phyloP scores from a whole-genome alignment of 2,329 filamentous ascomycete species.

The Penicillium fuscoglaucum region DNA sequence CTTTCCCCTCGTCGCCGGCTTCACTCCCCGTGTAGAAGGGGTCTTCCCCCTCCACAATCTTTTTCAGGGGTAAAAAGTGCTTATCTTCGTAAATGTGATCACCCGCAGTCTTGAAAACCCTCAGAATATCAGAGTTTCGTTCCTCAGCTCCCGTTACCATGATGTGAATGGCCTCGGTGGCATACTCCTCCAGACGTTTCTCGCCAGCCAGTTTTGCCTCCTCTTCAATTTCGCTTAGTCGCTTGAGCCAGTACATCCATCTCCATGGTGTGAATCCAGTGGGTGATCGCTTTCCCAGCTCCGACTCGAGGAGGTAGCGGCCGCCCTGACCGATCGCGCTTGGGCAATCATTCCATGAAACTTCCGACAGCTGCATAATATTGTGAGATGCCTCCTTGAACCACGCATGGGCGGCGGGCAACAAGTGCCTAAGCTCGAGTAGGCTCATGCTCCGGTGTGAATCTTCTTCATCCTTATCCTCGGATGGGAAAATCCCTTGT shows the following conservation, averaged over 20 bases:
- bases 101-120: not conserved
- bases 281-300: slow-evolving; percentile 25
- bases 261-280: slow-evolving; percentile 28
- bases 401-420: slow-evolving; percentile 20
- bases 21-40: no score
- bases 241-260: slow-evolving; percentile 31
- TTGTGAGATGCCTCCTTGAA: slow-evolving; percentile 5
- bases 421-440: slow-evolving; percentile 17
- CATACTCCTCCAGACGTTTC: slow-evolving; percentile 19
- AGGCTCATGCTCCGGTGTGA: not conserved
- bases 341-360: slow-evolving; percentile 24
- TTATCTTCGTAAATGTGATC: no score
- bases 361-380: slow-evolving; percentile 23
- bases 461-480: slow-evolving; percentile 21
- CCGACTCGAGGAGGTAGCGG: slow-evolving; percentile 21
- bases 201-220: slow-evolving; percentile 21
- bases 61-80: no score
- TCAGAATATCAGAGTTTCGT: slow-evolving; percentile 20
- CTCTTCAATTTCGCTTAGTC: slow-evolving; percentile 24
- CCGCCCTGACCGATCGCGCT: slow-evolving; percentile 19
- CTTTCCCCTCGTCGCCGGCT: no score
- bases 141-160: slow-evolving; percentile 19
- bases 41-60: no score
- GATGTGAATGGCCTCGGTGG: slow-evolving; percentile 18
- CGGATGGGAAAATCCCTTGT: slow-evolving; percentile 11